Conservation (phyloP, 441 rosid species). For the Melastoma candidum region DNA sequence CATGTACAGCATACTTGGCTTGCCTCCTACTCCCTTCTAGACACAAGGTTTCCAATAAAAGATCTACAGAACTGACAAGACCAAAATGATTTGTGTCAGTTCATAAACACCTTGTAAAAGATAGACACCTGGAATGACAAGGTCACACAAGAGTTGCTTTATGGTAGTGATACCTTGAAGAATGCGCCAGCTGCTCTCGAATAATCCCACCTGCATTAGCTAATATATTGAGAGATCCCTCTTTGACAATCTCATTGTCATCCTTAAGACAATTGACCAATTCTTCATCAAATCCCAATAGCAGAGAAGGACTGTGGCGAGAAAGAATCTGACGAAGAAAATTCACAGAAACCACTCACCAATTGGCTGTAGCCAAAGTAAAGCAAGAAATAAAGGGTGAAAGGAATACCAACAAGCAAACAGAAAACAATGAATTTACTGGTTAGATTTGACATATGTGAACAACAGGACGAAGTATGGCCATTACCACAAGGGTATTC, state of each 20-base stretch:
- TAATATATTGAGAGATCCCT: constrained; percentile 84
- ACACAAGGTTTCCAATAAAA: constrained; percentile 84
- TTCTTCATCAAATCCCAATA: constrained; percentile 81
- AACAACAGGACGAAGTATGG: no score
- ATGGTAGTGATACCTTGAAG: constrained; percentile 54
- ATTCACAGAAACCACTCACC: constrained; percentile 2
- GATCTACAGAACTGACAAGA: constrained; percentile 75
- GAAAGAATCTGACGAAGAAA: constrained; percentile 67
- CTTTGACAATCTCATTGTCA: constrained; percentile 79
- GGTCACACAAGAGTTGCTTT: not conserved
- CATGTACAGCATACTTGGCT: constrained; percentile 98
- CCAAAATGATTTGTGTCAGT: not conserved
- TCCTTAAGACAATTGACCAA: constrained; percentile 73
- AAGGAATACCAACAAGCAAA: no score
- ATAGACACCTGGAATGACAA: not conserved
- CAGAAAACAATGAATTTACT: no score
- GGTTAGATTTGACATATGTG: no score
- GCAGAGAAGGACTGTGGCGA: constrained; percentile 69
- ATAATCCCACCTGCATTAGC: constrained; percentile 97
- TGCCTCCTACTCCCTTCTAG: constrained; percentile 95
- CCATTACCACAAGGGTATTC: constrained; percentile 88
- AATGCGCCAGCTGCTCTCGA: constrained; percentile 77
- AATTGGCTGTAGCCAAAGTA: no score
- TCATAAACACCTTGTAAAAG: not conserved
- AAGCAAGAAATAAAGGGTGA: no score